Percentiles rank a stretch among this genome's conserved stretches.
These are phyloP conservation scores for Pseudogymnoascus sp. DNA, from an alignment of 2,329 filamentous ascomycete species.

Conservation along the genomic window DNA sequence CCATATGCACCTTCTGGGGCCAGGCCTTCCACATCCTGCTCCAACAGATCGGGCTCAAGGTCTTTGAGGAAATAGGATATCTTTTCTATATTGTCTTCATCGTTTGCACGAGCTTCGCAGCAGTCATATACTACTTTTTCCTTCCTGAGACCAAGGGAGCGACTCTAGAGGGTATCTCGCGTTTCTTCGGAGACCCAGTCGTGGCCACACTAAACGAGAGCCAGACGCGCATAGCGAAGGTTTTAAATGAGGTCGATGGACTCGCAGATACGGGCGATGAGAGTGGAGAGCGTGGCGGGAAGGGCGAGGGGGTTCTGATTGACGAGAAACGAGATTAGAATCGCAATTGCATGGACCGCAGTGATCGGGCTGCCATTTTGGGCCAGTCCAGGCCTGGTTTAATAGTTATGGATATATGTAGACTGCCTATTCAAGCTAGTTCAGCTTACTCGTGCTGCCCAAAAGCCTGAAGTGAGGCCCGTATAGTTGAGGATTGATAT, in stretches of 20 bases:
- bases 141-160: conserved; percentile 9
- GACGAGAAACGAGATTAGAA: conserved; percentile 1
- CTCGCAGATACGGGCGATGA: not conserved
- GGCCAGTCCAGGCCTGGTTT: not conserved
- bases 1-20: conserved; percentile 12
- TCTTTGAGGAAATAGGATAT: conserved; percentile 10
- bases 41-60: conserved; percentile 7
- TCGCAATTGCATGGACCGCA: not conserved
- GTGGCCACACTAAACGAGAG: conserved; percentile 8
- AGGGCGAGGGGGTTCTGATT: not conserved
- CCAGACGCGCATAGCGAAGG: not conserved
- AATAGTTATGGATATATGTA: conserved; percentile 4
- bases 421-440: not conserved
- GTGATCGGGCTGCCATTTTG: not conserved
- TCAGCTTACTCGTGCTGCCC: not conserved
- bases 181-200: conserved; percentile 9
- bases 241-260: conserved; percentile 10
- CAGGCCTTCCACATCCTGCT: conserved; percentile 10
- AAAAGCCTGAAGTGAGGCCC: not conserved
- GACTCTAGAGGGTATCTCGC: conserved; percentile 8
- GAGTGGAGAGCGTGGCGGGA: not conserved
- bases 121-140: conserved; percentile 8
- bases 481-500: not conserved
- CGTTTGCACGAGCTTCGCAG: conserved; percentile 8
- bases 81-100: conserved; percentile 13